Percentiles rank a stretch among this genome's conserved stretches.
phyloP scores from a whole-genome alignment of 257 asterid species.

The Solanum sitiens region DNA sequence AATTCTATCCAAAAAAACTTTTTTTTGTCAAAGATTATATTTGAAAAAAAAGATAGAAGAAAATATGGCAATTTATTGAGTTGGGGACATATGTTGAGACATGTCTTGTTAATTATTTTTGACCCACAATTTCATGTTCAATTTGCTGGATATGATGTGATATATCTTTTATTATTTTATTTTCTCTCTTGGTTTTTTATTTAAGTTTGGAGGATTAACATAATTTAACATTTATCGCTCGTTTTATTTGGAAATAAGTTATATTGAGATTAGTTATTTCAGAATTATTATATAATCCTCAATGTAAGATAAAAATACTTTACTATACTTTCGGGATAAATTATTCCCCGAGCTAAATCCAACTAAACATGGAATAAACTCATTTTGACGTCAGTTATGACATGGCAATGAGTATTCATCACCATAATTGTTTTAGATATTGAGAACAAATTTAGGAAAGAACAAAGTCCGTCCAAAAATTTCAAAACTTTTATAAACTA shows the following conservation, averaged over 20 bases:
- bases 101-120: background rate
- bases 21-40: background rate
- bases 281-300: background rate
- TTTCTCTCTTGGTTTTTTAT: background rate
- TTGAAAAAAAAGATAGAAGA: background rate
- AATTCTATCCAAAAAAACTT: background rate
- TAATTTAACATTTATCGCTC: no score
- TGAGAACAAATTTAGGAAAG: background rate
- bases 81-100: background rate
- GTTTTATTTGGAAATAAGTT: background rate
- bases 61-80: background rate
- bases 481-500: background rate
- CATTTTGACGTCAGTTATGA: no score
- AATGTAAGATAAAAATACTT: no score
- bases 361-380: background rate
- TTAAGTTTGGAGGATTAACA: background rate
- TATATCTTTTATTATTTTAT: background rate
- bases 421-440: no score
- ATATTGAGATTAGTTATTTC: no score
- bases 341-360: no score
- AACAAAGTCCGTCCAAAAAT: background rate
- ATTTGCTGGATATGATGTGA: background rate
- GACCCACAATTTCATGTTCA: background rate
- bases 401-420: background rate
- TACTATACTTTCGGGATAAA: fast-evolving